Percentiles rank a stretch among this genome's conserved stretches.
Evolutionary conservation across 2,329 filamentous ascomycete genomes (phyloP).

Genomic region (Botrytis porri): DNA sequence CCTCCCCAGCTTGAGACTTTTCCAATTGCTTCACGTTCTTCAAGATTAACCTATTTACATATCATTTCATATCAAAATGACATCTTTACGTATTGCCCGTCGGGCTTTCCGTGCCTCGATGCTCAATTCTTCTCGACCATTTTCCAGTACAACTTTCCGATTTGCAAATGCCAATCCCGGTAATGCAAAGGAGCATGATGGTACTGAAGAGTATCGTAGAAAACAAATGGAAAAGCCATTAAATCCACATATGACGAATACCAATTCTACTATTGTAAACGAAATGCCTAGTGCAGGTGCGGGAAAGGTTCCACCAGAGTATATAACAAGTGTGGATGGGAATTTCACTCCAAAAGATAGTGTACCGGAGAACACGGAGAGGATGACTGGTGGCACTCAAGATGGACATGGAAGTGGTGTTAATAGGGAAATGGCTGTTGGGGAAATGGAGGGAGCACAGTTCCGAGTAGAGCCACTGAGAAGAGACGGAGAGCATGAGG

Average conservation of each 20-base stretch:
- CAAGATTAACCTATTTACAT: background rate
- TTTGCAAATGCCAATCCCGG: conserved; percentile 25
- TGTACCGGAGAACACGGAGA: conserved; percentile 59
- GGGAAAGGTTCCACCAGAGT: conserved; percentile 56
- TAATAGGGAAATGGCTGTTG: conserved; percentile 67
- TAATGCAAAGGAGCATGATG: conserved; percentile 46
- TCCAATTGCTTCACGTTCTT: background rate
- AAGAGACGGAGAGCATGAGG: conserved; percentile 75
- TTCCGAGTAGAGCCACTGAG: conserved; percentile 91
- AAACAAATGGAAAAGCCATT: conserved; percentile 54
- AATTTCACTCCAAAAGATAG: conserved; percentile 58
- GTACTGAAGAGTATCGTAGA: conserved; percentile 51
- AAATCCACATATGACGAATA: conserved; percentile 63
- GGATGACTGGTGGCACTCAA: conserved; percentile 64
- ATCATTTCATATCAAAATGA: conserved; percentile 2
- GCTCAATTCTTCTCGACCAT: conserved; percentile 9
- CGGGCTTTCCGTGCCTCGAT: conserved; percentile 16
- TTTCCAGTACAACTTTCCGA: conserved; percentile 15
- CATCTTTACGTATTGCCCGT: conserved; percentile 12
- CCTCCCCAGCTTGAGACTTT: background rate
- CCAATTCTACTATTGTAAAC: conserved; percentile 60
- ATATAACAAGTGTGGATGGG: conserved; percentile 54
- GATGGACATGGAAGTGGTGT: conserved; percentile 45
- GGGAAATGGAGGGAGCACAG: conserved; percentile 80
- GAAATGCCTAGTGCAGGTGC: conserved; percentile 59